Base-by-base conservation (phyloP, 2,329 filamentous ascomycete genomes). In the Fusarium lyarnte region DNA sequence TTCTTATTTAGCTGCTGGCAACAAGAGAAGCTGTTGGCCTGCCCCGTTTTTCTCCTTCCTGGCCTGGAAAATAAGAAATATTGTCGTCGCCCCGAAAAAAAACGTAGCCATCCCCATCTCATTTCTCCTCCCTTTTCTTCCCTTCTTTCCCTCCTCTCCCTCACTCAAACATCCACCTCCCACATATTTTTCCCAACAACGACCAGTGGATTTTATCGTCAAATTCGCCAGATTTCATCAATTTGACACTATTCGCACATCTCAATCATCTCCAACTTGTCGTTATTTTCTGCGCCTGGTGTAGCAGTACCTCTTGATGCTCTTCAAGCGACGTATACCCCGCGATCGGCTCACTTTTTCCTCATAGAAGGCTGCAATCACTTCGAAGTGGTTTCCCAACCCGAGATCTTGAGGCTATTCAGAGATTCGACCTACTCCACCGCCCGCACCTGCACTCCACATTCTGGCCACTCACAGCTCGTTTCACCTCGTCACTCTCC, bases 61-160 rank as follows among this genome's bases (percentile, higher is more conserved):
- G 81, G 63, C 54, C 78, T 81, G 80, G 81, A 82, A 82, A 82
- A 82, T 81, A 81, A 84, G 82, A 82, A 82, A 82, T 80, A 76
- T 81, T 81, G 79, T 81, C 81, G 72, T 76, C 76, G 79, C 79
- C 79, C 82, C 65, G 74, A 83, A 86, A 77, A 84, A 86, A 85
- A 85, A 82, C 81, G 84, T 84, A 86, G 83, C 83, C 84, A 86
- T 87, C 85, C 84, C 85, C 84, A 82, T 81, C 73, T 75, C 75
- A 70, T 75, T 67, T 76, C 65, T 72, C 73, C 68, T 75, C 70
- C 74, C 68, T 64, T 72, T 75, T 77, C 71, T 46, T 64, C 58
- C 49, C 68, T 65, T 67, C 52, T 65, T 69, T 51, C 69, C 70
- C 67, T 69, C 64, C 69, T 64, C 70, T 71, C 70, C 58, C 66